Conservation (phyloP, 1,139 yeast species). For the Pichia sp. region DNA sequence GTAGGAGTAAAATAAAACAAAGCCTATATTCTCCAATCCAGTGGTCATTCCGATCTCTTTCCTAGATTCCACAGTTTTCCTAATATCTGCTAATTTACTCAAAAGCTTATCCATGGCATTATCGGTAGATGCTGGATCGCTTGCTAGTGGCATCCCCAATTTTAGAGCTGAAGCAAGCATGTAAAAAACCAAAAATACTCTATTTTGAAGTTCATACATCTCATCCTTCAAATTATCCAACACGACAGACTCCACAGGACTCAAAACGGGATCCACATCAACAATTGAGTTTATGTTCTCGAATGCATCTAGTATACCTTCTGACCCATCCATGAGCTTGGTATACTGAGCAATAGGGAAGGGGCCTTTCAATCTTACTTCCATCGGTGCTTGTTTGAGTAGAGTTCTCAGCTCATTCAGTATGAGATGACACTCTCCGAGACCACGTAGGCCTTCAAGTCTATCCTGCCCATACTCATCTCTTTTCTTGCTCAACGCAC, state of each 20-base stretch:
- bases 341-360: constrained; percentile 53
- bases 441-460: constrained; percentile 48
- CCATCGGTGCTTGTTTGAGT: constrained; percentile 68
- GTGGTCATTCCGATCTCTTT: constrained; percentile 17
- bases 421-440: constrained; percentile 46
- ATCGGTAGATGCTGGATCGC: constrained; percentile 69
- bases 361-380: constrained; percentile 65
- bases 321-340: constrained; percentile 47
- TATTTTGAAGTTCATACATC: constrained; percentile 59
- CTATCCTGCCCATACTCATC: constrained; percentile 22
- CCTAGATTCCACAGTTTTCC: constrained; percentile 26
- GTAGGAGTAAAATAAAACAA: constrained; percentile 68
- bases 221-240: constrained; percentile 50
- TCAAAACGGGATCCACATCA: constrained; percentile 51
- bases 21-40: constrained; percentile 53
- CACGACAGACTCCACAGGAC: constrained; percentile 48
- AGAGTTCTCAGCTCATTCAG: constrained; percentile 55
- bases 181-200: constrained; percentile 67
- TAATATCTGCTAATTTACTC: constrained; percentile 50
- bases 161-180: constrained; percentile 73
- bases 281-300: constrained; percentile 67
- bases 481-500: constrained; percentile 32
- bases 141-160: constrained; percentile 70
- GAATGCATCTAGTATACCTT: constrained; percentile 63
- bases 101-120: constrained; percentile 69